A percentile compares a stretch with the other conserved stretches of the same genome.
These are phyloP conservation scores for Eucalyptus polybractea DNA, from an alignment of 345 rosid species.

Conservation along the genomic window DNA sequence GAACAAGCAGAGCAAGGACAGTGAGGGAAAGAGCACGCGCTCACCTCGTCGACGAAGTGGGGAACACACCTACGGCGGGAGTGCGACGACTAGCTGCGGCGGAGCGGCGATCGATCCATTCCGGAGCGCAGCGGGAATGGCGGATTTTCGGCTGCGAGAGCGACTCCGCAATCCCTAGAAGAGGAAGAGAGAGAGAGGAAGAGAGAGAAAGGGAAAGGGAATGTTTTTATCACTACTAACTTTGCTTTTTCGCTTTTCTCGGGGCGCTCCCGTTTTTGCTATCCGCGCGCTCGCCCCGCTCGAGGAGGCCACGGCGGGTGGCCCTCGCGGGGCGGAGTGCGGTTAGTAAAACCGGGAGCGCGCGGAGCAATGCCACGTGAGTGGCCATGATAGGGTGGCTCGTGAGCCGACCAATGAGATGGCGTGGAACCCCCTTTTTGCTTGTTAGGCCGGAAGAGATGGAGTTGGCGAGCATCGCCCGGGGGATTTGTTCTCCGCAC, in stretches of 20 bases:
- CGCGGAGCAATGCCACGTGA: not conserved
- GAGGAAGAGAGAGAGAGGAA: not conserved
- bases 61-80: not conserved
- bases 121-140: not conserved
- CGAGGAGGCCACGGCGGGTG: not conserved
- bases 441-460: not conserved
- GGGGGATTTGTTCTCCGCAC: not conserved
- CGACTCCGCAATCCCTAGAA: conserved; percentile 30
- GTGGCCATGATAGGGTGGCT: not conserved
- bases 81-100: not conserved
- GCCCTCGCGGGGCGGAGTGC: not conserved
- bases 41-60: not conserved
- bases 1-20: not conserved
- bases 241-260: not conserved
- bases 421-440: not conserved
- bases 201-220: conserved; percentile 9
- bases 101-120: conserved; percentile 23
- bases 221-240: conserved; percentile 2
- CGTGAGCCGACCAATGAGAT: not conserved
- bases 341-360: not conserved
- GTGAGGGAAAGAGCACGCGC: not conserved
- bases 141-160: conserved; percentile 9
- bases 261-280: conserved; percentile 25
- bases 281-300: not conserved
- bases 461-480: not conserved